Evolutionary conservation across 345 rosid species (phyloP).

Genomic region (Mangifera indica): DNA sequence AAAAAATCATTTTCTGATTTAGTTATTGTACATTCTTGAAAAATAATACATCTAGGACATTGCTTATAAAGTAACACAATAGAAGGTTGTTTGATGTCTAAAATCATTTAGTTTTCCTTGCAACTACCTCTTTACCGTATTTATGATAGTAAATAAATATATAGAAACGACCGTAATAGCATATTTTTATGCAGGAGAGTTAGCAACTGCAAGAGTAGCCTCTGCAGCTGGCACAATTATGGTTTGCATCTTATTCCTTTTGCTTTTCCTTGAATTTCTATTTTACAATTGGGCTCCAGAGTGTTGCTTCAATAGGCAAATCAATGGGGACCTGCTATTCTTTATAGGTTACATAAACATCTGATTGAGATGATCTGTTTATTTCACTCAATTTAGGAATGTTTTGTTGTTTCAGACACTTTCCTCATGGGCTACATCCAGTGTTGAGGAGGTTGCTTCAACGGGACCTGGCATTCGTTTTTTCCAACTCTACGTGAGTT

Average conservation of each 20-base stretch:
- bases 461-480: slow-evolving; percentile 92
- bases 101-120: background rate
- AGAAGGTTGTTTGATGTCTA: background rate
- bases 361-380: background rate
- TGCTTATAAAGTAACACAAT: background rate
- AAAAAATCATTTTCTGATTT: background rate
- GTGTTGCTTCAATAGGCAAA: background rate
- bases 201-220: slow-evolving; percentile 90
- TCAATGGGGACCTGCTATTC: background rate
- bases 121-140: background rate
- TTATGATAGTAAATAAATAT: background rate
- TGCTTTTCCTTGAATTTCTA: background rate
- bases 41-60: background rate
- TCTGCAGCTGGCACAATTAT: slow-evolving; percentile 83
- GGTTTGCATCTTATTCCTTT: slow-evolving; percentile 46
- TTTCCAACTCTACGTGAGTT: slow-evolving; percentile 91
- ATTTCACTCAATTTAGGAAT: slow-evolving; percentile 4
- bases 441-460: slow-evolving; percentile 94
- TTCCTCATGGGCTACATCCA: slow-evolving; percentile 92
- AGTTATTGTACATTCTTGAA: background rate
- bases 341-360: background rate
- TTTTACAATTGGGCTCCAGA: background rate
- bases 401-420: slow-evolving; percentile 53
- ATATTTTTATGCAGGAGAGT: slow-evolving; percentile 65
- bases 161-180: slow-evolving; percentile 16